phyloP scores from a whole-genome alignment of 148 eudicot genomes.

The Rhododendron mucronatum region DNA sequence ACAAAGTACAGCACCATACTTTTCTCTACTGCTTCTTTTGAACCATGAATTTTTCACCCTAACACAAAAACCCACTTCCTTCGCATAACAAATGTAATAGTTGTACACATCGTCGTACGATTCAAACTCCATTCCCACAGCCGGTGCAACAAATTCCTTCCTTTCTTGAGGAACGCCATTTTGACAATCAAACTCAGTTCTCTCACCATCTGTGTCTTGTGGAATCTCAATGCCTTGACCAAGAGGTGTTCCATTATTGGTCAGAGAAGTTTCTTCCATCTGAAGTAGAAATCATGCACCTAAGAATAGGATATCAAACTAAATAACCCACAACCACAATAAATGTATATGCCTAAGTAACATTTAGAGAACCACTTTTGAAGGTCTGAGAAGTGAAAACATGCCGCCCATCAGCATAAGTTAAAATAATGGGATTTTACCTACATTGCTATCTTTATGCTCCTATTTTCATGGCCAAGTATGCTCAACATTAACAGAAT shows the following conservation, averaged over 20 bases:
- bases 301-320: not conserved
- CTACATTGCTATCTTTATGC: not conserved
- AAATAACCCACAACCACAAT: not conserved
- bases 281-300: not conserved
- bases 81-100: conserved; percentile 72
- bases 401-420: not conserved
- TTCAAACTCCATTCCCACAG: conserved; percentile 81
- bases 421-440: not conserved
- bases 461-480: not conserved
- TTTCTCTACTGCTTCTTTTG: conserved; percentile 76
- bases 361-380: not conserved
- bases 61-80: conserved; percentile 68
- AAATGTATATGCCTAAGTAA: not conserved
- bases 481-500: not conserved
- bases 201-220: conserved; percentile 24
- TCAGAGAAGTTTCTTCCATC: conserved; percentile 50
- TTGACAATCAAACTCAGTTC: conserved; percentile 22
- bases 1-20: conserved; percentile 88
- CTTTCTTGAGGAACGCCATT: conserved; percentile 27
- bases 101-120: conserved; percentile 88
- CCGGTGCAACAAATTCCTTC: conserved; percentile 70
- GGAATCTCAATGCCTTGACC: conserved; percentile 20
- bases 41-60: conserved; percentile 88
- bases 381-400: not conserved
- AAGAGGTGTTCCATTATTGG: conserved; percentile 21